These are phyloP conservation scores for Eutypa lata DNA, from an alignment of 2,329 filamentous ascomycete species.

Conservation along the genomic window DNA sequence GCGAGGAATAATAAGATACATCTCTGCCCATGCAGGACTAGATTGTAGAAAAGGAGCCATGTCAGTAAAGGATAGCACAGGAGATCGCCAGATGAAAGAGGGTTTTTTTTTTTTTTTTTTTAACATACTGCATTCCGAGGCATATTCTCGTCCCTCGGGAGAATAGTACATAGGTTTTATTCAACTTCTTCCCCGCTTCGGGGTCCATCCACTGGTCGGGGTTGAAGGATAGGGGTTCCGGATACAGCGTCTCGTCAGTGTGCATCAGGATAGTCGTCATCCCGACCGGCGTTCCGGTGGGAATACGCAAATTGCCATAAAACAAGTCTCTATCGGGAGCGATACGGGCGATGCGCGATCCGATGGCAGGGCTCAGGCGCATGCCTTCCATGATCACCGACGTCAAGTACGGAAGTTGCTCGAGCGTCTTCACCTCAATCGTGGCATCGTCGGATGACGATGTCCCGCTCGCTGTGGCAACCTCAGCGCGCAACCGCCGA, in stretches of 20 bases:
- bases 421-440: not conserved
- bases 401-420: slow-evolving; percentile 33
- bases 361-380: slow-evolving; percentile 39
- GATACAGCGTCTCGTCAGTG: slow-evolving; percentile 18
- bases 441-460: not conserved
- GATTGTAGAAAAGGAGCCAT: no score
- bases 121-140: slow-evolving; percentile 22
- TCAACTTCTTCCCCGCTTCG: slow-evolving; percentile 2
- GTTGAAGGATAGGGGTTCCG: slow-evolving; percentile 12
- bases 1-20: no score
- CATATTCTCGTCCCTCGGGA: slow-evolving; percentile 18
- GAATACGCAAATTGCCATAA: slow-evolving; percentile 16
- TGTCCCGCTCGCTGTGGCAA: not conserved
- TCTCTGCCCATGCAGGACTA: no score
- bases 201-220: slow-evolving; percentile 23
- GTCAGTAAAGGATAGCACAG: no score
- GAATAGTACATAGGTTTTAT: slow-evolving; percentile 19
- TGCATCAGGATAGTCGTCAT: slow-evolving; percentile 23
- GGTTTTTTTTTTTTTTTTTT: no score
- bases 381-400: slow-evolving; percentile 42
- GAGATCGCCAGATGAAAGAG: no score
- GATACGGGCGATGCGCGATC: slow-evolving; percentile 37
- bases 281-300: slow-evolving; percentile 22
- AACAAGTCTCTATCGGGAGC: slow-evolving; percentile 26
- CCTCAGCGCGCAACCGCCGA: slow-evolving; percentile 2